Evolutionary conservation across 192 early-diverging fungal species (phyloP).

Genomic region (Umbelopsis sp.): DNA sequence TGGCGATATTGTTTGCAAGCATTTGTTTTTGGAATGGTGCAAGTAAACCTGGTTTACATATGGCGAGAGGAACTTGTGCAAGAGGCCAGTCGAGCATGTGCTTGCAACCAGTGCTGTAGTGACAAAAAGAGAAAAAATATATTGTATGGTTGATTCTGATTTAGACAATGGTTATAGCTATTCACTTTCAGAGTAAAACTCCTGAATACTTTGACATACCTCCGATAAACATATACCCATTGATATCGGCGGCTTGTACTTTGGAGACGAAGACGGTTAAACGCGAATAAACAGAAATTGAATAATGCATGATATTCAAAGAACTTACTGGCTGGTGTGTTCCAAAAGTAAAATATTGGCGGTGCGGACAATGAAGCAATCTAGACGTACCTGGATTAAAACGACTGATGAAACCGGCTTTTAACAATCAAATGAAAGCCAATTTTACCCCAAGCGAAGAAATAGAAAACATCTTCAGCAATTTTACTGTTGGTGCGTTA

Average conservation of each 20-base stretch:
- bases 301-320: not conserved
- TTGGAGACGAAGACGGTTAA: not conserved
- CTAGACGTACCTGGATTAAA: not conserved
- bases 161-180: not conserved
- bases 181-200: not conserved
- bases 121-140: slow-evolving; percentile 27
- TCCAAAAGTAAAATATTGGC: slow-evolving; percentile 38
- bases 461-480: slow-evolving; percentile 38
- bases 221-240: slow-evolving; percentile 39
- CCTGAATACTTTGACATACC: slow-evolving; percentile 23
- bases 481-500: slow-evolving; percentile 29
- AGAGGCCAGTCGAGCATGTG: slow-evolving; percentile 37
- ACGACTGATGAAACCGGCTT: not conserved
- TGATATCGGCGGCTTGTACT: slow-evolving; percentile 38
- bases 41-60: slow-evolving; percentile 36
- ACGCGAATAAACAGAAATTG: no score
- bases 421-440: not conserved
- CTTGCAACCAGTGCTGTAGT: slow-evolving; percentile 35
- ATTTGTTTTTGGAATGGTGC: slow-evolving; percentile 14
- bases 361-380: slow-evolving; percentile 34
- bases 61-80: slow-evolving; percentile 40
- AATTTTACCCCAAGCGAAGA: slow-evolving; percentile 32
- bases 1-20: slow-evolving; percentile 28
- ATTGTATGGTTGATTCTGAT: slow-evolving; percentile 34
- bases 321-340: slow-evolving; percentile 37